Percentiles rank a stretch among this genome's conserved stretches.
These are phyloP conservation scores for Aquilaria malaccensis DNA, from an alignment of 345 rosid genomes.

Conservation along the genomic window DNA sequence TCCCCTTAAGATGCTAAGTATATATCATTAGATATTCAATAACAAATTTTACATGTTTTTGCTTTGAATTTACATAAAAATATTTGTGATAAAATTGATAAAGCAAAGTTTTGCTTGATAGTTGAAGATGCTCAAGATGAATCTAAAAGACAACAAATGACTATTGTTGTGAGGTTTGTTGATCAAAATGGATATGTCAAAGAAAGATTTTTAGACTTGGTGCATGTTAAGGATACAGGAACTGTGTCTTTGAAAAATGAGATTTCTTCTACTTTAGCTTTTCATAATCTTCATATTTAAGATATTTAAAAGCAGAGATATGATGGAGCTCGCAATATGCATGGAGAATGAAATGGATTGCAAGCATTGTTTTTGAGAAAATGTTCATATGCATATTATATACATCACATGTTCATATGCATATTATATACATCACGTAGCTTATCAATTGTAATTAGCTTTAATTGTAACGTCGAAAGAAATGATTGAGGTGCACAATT, in stretches of 20 bases:
- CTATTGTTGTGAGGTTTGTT: constrained; percentile 8
- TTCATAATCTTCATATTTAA: neutral
- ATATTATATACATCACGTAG: too few species aligned
- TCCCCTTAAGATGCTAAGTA: too few species aligned
- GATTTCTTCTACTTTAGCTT: neutral
- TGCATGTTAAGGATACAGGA: neutral
- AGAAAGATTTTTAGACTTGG: too few species aligned
- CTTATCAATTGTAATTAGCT: neutral
- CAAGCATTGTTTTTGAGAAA: neutral
- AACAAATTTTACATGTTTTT: too few species aligned
- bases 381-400: constrained; percentile 5
- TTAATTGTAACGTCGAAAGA: constrained; percentile 5
- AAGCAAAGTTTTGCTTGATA: too few species aligned
- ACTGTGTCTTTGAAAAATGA: neutral
- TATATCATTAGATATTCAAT: too few species aligned
- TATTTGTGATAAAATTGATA: too few species aligned
- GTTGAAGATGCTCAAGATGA: too few species aligned
- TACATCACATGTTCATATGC: neutral
- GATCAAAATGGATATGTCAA: too few species aligned
- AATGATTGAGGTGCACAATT: neutral
- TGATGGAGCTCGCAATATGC: constrained; percentile 8
- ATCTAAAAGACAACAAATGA: neutral
- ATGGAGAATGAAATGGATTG: neutral
- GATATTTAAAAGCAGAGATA: constrained; percentile 3
- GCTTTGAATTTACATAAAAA: too few species aligned